These are phyloP conservation scores for Echites panduratus DNA, from an alignment of 257 asterid genomes.

Conservation along the genomic window DNA sequence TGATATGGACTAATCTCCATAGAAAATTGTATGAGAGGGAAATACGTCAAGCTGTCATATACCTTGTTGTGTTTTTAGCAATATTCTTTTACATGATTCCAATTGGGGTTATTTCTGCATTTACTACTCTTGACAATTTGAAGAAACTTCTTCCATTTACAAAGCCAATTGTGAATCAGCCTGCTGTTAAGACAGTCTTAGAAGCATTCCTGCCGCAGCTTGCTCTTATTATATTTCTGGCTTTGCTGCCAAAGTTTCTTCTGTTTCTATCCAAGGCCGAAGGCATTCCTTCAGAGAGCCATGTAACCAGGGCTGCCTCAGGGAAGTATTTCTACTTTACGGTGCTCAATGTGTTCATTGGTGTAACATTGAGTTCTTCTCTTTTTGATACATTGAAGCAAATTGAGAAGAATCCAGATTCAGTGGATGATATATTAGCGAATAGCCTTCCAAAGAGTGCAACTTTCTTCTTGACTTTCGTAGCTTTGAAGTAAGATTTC, in stretches of 20 bases:
- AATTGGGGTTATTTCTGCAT: slow-evolving; percentile 71
- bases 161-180: slow-evolving; percentile 43
- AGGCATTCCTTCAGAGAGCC: slow-evolving; percentile 77
- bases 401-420: slow-evolving; percentile 43
- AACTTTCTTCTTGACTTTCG: slow-evolving; percentile 90
- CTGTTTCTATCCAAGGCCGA: slow-evolving; percentile 78
- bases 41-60: slow-evolving; percentile 48
- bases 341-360: slow-evolving; percentile 79
- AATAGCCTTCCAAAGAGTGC: slow-evolving; percentile 86
- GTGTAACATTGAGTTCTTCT: slow-evolving; percentile 71
- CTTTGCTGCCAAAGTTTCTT: slow-evolving; percentile 69
- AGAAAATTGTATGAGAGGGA: slow-evolving; percentile 48
- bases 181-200: slow-evolving; percentile 49
- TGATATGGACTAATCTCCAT: slow-evolving; percentile 73
- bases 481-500: slow-evolving; percentile 76
- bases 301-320: slow-evolving; percentile 75
- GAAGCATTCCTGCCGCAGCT: slow-evolving; percentile 91
- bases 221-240: slow-evolving; percentile 73
- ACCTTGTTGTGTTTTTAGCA: slow-evolving; percentile 65
- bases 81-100: slow-evolving; percentile 92
- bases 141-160: slow-evolving; percentile 66
- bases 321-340: slow-evolving; percentile 86
- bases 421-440: slow-evolving; percentile 42
- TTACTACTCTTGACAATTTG: slow-evolving; percentile 75
- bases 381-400: slow-evolving; percentile 51